phyloP scores from a whole-genome alignment of 176 grass and related monocot species.

The Avena sativa region DNA sequence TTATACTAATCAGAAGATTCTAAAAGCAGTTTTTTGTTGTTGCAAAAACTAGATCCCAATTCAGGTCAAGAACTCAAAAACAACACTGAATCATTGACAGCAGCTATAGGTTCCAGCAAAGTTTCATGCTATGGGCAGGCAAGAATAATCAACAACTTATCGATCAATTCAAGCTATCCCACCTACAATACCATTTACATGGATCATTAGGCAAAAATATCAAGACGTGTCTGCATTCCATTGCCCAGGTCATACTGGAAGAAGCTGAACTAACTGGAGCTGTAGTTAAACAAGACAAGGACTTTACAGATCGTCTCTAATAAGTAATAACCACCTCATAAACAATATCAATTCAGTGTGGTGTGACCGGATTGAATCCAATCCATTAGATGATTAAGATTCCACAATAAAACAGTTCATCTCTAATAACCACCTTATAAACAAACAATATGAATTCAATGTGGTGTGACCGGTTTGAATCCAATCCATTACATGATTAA shows the following conservation, averaged over 20 bases:
- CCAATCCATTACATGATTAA: slow-evolving; percentile 3
- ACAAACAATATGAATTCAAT: neutral
- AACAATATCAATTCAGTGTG: neutral
- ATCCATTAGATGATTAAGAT: slow-evolving; percentile 1
- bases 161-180: slow-evolving; percentile 22
- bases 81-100: neutral
- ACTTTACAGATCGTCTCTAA: slow-evolving; percentile 25
- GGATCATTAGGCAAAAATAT: neutral
- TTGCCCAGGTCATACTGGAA: neutral
- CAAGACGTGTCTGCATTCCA: neutral
- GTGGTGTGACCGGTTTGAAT: neutral
- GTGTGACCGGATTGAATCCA: neutral
- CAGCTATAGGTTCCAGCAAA: neutral
- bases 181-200: slow-evolving; percentile 10
- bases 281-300: slow-evolving; percentile 20
- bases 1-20: neutral
- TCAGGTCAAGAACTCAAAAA: neutral
- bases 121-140: neutral
- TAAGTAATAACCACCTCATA: neutral
- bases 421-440: neutral
- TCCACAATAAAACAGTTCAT: neutral
- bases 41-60: slow-evolving; percentile 1
- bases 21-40: neutral
- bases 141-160: neutral
- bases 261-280: neutral